These are phyloP conservation scores for Solanum hybrid DNA, from an alignment of 305 asterid species.

Conservation along the genomic window DNA sequence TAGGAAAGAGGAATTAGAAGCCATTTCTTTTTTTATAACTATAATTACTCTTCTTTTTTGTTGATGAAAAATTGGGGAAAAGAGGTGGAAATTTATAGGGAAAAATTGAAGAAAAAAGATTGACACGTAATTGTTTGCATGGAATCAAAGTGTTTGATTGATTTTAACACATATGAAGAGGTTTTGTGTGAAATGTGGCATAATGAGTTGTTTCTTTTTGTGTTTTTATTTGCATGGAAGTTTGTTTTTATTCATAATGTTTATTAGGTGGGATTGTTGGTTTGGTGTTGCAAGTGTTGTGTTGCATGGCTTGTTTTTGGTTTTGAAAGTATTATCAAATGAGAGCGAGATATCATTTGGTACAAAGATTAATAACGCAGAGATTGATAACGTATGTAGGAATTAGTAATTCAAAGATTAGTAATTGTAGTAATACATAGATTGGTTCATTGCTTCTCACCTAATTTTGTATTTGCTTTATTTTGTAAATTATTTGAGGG, in stretches of 20 bases:
- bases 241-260: not conserved
- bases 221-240: not conserved
- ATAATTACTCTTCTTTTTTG: not conserved
- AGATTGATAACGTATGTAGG: too few species aligned
- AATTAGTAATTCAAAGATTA: too few species aligned
- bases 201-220: not conserved
- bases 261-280: not conserved
- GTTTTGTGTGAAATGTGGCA: not conserved
- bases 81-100: not conserved
- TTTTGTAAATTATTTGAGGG: too few species aligned
- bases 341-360: not conserved
- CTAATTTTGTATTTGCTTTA: too few species aligned
- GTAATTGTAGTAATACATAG: too few species aligned
- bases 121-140: constrained; percentile 19
- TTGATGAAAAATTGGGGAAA: not conserved
- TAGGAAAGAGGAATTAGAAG: constrained; percentile 20
- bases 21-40: not conserved
- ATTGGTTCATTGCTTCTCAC: too few species aligned
- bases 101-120: not conserved
- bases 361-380: too few species aligned
- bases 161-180: not conserved
- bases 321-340: too few species aligned
- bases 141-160: not conserved
- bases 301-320: not conserved
- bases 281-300: not conserved